Evolutionary conservation across 164 flowering plant species (phyloP).

Genomic region (Berberis vulgaris): DNA sequence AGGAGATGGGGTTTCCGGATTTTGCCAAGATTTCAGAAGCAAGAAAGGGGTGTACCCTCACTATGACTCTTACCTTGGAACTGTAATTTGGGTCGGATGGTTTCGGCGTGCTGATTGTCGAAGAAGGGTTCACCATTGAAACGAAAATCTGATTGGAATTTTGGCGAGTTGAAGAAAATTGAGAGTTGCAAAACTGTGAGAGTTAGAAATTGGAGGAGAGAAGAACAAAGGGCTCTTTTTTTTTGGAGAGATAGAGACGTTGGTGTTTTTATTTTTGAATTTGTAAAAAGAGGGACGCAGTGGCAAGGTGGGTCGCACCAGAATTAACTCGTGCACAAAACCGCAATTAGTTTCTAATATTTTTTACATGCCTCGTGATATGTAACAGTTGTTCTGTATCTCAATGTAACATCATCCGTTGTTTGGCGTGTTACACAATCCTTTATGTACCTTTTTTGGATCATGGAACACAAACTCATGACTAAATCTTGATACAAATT

Average conservation of each 20-base stretch:
- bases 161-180: not conserved
- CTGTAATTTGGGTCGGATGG: constrained; percentile 7
- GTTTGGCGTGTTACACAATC: too few species aligned
- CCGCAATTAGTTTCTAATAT: too few species aligned
- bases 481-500: too few species aligned
- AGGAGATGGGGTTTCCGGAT: constrained; percentile 25
- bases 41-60: constrained; percentile 78
- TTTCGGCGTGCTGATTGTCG: not conserved
- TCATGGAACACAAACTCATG: too few species aligned
- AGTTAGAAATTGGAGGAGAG: not conserved
- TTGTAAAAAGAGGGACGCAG: too few species aligned
- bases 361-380: too few species aligned
- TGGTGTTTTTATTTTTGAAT: not conserved
- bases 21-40: constrained; percentile 30
- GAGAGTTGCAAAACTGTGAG: not conserved
- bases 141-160: not conserved
- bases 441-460: too few species aligned
- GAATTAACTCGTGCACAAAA: too few species aligned
- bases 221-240: too few species aligned
- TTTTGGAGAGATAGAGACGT: not conserved
- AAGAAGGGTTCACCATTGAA: constrained; percentile 13
- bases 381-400: too few species aligned
- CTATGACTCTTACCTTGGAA: constrained; percentile 66
- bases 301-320: too few species aligned
- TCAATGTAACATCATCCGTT: too few species aligned